Conservation (phyloP, 805 yeast species). For the Cyberlindnera veronae region DNA sequence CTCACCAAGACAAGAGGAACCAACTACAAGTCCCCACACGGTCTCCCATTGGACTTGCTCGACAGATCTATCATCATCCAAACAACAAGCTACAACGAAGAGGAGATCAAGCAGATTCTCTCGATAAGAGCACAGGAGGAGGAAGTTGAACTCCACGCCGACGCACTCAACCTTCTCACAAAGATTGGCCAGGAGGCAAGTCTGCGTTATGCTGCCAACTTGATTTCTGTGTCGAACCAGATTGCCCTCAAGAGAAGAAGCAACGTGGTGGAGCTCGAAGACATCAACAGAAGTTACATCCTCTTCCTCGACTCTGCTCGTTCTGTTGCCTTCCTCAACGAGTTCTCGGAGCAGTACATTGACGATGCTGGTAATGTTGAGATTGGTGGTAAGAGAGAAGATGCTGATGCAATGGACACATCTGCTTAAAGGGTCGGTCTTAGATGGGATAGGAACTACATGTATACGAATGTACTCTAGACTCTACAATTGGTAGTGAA, state of each 20-base stretch:
- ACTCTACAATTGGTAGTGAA: too few relatives aligned
- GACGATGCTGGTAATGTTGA: conserved; percentile 75
- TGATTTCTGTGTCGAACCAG: conserved; percentile 86
- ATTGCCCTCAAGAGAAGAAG: conserved; percentile 80
- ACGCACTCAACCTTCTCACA: conserved; percentile 83
- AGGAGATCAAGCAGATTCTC: conserved; percentile 83
- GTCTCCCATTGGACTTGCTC: conserved; percentile 91
- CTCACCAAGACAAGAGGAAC: conserved; percentile 92
- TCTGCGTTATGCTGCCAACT: conserved; percentile 87
- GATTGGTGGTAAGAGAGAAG: conserved; percentile 37
- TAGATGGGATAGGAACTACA: background rate
- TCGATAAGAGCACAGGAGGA: conserved; percentile 92
- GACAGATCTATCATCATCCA: conserved; percentile 93
- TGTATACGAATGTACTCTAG: background rate
- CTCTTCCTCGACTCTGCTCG: conserved; percentile 87
- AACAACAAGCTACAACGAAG: conserved; percentile 71
- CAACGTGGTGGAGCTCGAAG: conserved; percentile 65
- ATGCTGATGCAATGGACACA: conserved; percentile 39
- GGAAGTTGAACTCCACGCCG: conserved; percentile 78
- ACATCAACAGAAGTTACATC: conserved; percentile 82
- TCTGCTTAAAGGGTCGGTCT: conserved; percentile 20
- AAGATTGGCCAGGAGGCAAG: conserved; percentile 88
- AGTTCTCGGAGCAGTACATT: conserved; percentile 62
- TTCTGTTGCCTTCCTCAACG: conserved; percentile 81
- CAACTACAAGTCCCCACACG: conserved; percentile 91